phyloP scores from a whole-genome alignment of 352 stramenopile genomes.

The Phytophthora kernoviae region DNA sequence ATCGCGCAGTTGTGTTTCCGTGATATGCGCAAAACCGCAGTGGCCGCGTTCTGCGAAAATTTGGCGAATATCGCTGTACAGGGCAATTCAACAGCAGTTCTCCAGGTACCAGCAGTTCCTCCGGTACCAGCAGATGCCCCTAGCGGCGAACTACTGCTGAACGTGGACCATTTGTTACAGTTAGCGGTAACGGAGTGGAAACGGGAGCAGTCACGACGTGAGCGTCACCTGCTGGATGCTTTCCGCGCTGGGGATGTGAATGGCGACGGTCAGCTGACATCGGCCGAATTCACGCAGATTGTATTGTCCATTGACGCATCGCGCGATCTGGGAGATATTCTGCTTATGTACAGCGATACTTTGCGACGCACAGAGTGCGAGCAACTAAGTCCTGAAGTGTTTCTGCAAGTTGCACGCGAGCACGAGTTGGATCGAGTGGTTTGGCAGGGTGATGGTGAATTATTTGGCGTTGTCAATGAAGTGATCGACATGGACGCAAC shows the following conservation, averaged over 20 bases:
- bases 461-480: slow-evolving; percentile 73
- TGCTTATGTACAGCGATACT: slow-evolving; percentile 86
- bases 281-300: slow-evolving; percentile 80
- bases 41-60: slow-evolving; percentile 67
- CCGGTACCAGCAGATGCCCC: not conserved
- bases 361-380: slow-evolving; percentile 65
- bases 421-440: slow-evolving; percentile 74
- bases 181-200: slow-evolving; percentile 72
- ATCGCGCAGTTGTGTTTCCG: slow-evolving; percentile 70
- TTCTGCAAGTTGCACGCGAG: slow-evolving; percentile 77
- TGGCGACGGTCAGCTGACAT: slow-evolving; percentile 76
- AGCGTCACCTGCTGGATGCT: slow-evolving; percentile 65
- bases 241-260: slow-evolving; percentile 85
- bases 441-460: slow-evolving; percentile 71
- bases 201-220: slow-evolving; percentile 68
- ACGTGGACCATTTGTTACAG: slow-evolving; percentile 76
- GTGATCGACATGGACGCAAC: slow-evolving; percentile 64
- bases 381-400: slow-evolving; percentile 59
- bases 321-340: slow-evolving; percentile 64
- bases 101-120: not conserved
- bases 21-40: slow-evolving; percentile 69
- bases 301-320: slow-evolving; percentile 77
- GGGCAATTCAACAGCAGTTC: slow-evolving; percentile 35
- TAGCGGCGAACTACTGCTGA: slow-evolving; percentile 41
- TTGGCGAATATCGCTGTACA: slow-evolving; percentile 52